phyloP scores from a whole-genome alignment of 331 rosid genomes.

The Malus hybrid region DNA sequence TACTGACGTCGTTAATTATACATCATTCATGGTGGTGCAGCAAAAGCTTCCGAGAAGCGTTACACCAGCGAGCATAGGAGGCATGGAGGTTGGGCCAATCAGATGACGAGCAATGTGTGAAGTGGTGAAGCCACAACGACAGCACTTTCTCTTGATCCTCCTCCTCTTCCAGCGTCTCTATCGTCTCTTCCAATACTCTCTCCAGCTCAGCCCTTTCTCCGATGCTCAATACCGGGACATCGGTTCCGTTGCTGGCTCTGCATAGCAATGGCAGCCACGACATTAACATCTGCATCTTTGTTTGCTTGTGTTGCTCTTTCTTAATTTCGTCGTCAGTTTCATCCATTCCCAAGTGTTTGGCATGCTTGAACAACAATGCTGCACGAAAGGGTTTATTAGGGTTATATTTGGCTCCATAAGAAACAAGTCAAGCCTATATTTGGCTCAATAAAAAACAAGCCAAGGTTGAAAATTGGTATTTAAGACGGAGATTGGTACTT shows the following conservation, averaged over 20 bases:
- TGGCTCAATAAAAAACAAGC: too few relatives aligned
- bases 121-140: conserved; percentile 75
- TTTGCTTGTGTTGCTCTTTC: conserved; percentile 28
- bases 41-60: conserved; percentile 48
- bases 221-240: conserved; percentile 44
- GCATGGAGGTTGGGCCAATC: conserved; percentile 84
- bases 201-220: conserved; percentile 46
- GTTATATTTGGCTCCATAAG: too few relatives aligned
- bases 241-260: conserved; percentile 58
- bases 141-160: conserved; percentile 57
- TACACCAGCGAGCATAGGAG: conserved; percentile 64
- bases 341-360: conserved; percentile 32
- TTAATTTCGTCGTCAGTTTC: conserved; percentile 11
- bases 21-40: conserved; percentile 3
- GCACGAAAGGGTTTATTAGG: neutral
- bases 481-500: too few relatives aligned
- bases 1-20: neutral
- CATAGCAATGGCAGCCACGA: conserved; percentile 79
- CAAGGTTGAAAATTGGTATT: too few relatives aligned
- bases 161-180: conserved; percentile 35
- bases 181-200: conserved; percentile 45
- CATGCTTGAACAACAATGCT: conserved; percentile 66
- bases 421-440: too few relatives aligned
- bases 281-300: conserved; percentile 48
- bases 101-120: conserved; percentile 46